Base-by-base conservation (phyloP, 2,329 filamentous ascomycete species). In the Fonsecaea monophora region DNA sequence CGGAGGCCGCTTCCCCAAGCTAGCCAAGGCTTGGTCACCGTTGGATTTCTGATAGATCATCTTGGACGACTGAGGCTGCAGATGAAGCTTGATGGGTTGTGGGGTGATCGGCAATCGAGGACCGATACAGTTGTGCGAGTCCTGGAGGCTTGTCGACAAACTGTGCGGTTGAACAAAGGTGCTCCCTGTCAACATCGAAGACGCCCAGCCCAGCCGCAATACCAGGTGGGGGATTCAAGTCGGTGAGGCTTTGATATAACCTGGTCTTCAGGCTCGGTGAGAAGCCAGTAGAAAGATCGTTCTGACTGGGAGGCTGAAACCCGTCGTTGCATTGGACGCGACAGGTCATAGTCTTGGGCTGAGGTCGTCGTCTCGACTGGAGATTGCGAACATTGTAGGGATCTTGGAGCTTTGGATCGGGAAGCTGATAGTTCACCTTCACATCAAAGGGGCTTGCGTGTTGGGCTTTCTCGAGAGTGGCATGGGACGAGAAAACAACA, bases 341-440 rank as follows among this genome's bases (percentile, higher is more conserved):
- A 45, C 71, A 73, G 30, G 38, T 68, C 60, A 73, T 68, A 9
- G 62, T 67, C 35, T 57, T 60, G 15, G 70, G 64, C 13, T 38
- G 35, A 34, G 68, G 70, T 15, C 38, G 57, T 38, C 61, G 64
- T 35, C 71, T 67, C 21, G 68, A 60, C 53, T 71, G 68, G 6
- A 71, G 64, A 40, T 68, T 67, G 40, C 70, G 66, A 30, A 72
- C 65, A 38, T 73, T 73, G 68, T 69, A 73, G 6, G 71, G 71
- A 57, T 73, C 71, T 59, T 63, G 59, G 25, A 68, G 60, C 30
- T 55, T 53, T 13, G 71, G 65, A 54, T 71, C 65, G 13, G 70
- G 68, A 35, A 67, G 32, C 40, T 71, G 40, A n/a, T 66, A 53
- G 55, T 68, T 66, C 18, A 68, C 64, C n/a, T 63, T 40, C 25